Conservation (phyloP, 2,329 filamentous ascomycete species). For the Leptographium flavum region DNA sequence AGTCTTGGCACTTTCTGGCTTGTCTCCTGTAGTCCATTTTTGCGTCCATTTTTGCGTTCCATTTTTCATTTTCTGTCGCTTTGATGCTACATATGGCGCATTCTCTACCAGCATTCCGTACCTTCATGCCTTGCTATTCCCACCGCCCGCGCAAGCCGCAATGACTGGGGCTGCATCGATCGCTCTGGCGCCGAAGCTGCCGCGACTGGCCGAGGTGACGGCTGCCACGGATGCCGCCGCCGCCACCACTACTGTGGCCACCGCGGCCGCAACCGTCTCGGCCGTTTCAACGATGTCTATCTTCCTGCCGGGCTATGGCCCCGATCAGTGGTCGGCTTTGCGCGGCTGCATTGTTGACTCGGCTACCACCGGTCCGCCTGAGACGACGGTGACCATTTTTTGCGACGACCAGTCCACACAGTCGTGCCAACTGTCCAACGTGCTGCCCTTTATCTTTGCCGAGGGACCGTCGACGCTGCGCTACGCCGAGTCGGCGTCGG, state of each 20-base stretch:
- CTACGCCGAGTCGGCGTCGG: conserved; percentile 28
- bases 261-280: conserved; percentile 12
- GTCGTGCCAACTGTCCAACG: conserved; percentile 28
- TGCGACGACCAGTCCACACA: conserved; percentile 26
- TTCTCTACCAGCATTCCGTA: neutral
- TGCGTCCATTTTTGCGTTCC: no score
- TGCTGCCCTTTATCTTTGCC: conserved; percentile 31
- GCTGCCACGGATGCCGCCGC: neutral
- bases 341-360: conserved; percentile 28
- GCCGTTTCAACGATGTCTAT: conserved; percentile 25
- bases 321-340: conserved; percentile 27
- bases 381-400: conserved; percentile 35
- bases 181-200: neutral
- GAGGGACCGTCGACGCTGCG: conserved; percentile 29
- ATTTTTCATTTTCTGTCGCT: no score
- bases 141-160: neutral
- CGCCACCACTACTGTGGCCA: neutral
- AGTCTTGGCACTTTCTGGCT: no score
- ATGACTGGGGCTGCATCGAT: neutral
- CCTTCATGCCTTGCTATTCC: neutral
- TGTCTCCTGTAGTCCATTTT: no score
- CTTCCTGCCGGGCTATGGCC: conserved; percentile 28
- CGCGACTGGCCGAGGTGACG: neutral
- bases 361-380: conserved; percentile 7
- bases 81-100: no score